Evolutionary conservation across 345 rosid species (phyloP), one percentile per base, ranked within the genome.

Genomic region (Gossypium thurberi): DNA sequence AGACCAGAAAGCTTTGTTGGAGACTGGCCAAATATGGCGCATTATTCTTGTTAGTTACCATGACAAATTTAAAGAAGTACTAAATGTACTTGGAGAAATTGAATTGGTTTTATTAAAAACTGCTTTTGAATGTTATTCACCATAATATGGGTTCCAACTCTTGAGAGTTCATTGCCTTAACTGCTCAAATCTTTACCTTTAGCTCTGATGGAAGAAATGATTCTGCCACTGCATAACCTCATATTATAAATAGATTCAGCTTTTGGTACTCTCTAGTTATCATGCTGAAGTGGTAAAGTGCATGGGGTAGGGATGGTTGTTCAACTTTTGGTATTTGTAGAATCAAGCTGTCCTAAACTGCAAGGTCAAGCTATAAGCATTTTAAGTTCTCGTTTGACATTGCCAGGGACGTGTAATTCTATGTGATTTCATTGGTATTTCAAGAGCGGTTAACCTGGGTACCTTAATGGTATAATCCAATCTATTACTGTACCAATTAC

Each of bases 371-470:
- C 40, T 33, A 33, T 33, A 33, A 44, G 14, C 63, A 48, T 14
- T 0, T 63, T 62, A 44, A 63, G 61, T 40, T 63, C 42, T 65
- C 74, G 6, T 74, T 73, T 78, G 33, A 75, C 67, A 71, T 78
- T 15, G 73, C 64, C 76, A 94, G 52, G 52, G 17, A 12, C 17
- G 17, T 48, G 52, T 48, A 50, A 86, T 90, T 85, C 97, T 97
- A 57, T 94, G 97, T 79, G 98, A 94, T 84, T 94, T 92, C 77
- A 88, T 94, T 46, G 97, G 98, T 44, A 76, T 82, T 73, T 85
- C 70, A 92, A 88, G 84, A 92, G 98, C 78, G 95, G 90, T 81
- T 97, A 94, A 70, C 98, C 98, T 69, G 89, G 92, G 47, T 87
- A 86, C 84, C 82, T 94, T 21, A 84, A 90, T 80, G 98, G 97